Percentiles rank a stretch among this genome's conserved stretches.
Evolutionary conservation across 2,329 filamentous ascomycete species (phyloP).

Genomic region (Pseudofabraea citricarpa): DNA sequence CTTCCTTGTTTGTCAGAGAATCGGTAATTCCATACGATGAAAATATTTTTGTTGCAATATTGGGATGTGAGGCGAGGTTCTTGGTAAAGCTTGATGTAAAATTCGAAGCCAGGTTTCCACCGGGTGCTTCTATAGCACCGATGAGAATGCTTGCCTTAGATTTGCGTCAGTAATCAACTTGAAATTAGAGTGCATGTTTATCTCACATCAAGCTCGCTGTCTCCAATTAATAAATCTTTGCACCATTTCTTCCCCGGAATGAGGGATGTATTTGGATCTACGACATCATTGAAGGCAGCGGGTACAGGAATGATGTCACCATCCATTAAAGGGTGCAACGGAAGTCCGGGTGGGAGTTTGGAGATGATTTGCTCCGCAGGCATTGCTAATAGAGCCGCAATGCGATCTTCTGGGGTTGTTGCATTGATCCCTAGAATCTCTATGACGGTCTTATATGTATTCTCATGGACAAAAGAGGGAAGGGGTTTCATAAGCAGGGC

Average conservation of each 20-base stretch:
- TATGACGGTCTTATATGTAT: constrained; percentile 35
- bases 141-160: constrained; percentile 5
- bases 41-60: too few species aligned
- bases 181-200: constrained; percentile 11
- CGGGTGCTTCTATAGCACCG: too few species aligned
- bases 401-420: constrained; percentile 32
- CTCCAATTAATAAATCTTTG: constrained; percentile 40
- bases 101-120: too few species aligned
- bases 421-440: constrained; percentile 34
- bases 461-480: constrained; percentile 33
- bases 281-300: constrained; percentile 14
- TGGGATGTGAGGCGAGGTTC: too few species aligned
- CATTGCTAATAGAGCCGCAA: constrained; percentile 34
- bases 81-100: too few species aligned
- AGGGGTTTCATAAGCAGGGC: constrained; percentile 36
- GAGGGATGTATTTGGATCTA: constrained; percentile 5
- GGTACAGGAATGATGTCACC: constrained; percentile 32
- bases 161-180: not conserved
- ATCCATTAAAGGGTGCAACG: constrained; percentile 35
- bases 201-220: constrained; percentile 41
- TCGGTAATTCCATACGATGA: too few species aligned
- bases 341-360: constrained; percentile 30
- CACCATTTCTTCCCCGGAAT: constrained; percentile 41
- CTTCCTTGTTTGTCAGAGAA: too few species aligned
- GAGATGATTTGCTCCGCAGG: constrained; percentile 37